Evolutionary conservation across 805 yeast species (phyloP).

Genomic region (Hanseniaspora guilliermondii): DNA sequence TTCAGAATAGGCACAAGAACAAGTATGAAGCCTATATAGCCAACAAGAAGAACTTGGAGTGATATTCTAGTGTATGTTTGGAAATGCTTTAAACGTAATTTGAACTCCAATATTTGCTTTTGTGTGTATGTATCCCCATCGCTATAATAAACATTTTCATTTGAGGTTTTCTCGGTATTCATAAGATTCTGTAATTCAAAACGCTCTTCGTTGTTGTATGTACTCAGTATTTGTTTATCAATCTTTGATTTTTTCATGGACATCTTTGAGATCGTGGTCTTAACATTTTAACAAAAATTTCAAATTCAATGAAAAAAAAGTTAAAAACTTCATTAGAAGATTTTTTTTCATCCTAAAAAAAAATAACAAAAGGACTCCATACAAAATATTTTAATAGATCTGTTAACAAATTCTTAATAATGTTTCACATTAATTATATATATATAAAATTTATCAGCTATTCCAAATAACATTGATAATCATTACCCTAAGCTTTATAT

Average conservation of each 20-base stretch:
- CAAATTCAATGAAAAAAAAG: background rate
- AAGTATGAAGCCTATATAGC: background rate
- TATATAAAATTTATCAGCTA: background rate
- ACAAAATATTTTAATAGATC: too few species aligned
- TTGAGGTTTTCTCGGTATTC: background rate
- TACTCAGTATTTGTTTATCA: background rate
- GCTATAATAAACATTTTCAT: conserved; percentile 1
- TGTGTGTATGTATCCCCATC: conserved; percentile 1
- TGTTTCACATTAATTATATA: background rate
- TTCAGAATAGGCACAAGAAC: background rate
- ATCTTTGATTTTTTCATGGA: conserved; percentile 1
- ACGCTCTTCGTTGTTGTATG: conserved; percentile 3
- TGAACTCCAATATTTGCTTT: conserved; percentile 4
- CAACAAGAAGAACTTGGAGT: background rate
- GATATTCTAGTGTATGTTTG: conserved; percentile 4
- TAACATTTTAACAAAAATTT: background rate
- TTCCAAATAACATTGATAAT: too few species aligned
- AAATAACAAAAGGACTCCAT: too few species aligned
- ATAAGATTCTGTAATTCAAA: background rate
- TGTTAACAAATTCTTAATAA: too few species aligned
- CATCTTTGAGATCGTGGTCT: too few species aligned
- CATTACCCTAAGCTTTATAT: background rate
- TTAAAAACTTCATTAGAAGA: background rate
- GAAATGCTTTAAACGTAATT: conserved; percentile 2
- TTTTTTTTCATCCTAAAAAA: too few species aligned